Conservation (phyloP, 345 rosid species). For the Carallia brachiata region DNA sequence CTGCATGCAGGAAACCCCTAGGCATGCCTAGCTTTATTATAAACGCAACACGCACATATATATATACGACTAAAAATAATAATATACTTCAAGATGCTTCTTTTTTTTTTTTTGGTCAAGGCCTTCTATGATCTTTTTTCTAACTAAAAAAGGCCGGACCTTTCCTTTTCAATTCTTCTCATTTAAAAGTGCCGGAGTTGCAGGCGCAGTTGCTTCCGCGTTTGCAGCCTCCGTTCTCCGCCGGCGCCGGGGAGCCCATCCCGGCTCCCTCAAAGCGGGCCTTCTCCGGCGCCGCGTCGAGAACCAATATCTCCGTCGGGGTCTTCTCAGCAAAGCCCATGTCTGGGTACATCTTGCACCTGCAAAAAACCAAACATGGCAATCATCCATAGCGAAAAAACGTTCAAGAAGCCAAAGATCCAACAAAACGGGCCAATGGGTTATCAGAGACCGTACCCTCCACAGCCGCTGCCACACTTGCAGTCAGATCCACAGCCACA, state of each 20-base stretch:
- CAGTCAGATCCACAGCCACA: constrained; percentile 26
- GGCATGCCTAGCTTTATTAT: no score
- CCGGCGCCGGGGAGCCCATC: constrained; percentile 40
- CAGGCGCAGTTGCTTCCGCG: constrained; percentile 78
- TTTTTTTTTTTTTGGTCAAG: not conserved
- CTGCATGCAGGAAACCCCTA: no score
- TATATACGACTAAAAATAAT: no score
- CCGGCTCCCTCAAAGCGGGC: constrained; percentile 46
- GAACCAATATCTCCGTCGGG: constrained; percentile 48
- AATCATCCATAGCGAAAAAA: not conserved
- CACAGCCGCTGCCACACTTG: constrained; percentile 22
- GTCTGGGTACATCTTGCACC: constrained; percentile 82
- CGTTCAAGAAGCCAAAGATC: not conserved
- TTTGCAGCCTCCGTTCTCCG: constrained; percentile 86
- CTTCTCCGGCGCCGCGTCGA: constrained; percentile 54
- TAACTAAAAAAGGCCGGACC: not conserved
- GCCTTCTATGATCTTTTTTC: not conserved
- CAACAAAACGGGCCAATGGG: not conserved
- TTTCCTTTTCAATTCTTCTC: constrained; percentile 18
- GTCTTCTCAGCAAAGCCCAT: constrained; percentile 48
- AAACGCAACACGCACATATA: no score
- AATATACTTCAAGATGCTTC: no score
- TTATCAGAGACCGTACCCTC: constrained; percentile 8
- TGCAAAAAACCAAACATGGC: constrained; percentile 19
- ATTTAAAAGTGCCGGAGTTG: constrained; percentile 82